phyloP scores from a whole-genome alignment of 768 basidiomycete genomes.

The Macrocybe gigantea region DNA sequence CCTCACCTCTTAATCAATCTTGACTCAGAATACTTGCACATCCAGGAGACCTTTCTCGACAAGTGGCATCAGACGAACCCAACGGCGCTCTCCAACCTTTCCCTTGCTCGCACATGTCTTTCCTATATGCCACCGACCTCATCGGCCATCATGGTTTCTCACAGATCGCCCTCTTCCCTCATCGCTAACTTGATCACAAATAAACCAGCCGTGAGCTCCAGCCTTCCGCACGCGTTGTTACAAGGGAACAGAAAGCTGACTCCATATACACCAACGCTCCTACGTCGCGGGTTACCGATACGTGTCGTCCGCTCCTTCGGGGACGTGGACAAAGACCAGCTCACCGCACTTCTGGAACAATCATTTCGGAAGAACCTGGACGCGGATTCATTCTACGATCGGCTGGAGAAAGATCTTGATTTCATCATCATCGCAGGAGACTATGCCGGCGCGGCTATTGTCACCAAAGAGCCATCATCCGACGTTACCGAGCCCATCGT shows the following conservation, averaged over 20 bases:
- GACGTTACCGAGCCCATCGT: constrained; percentile 49
- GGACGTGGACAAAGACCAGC: constrained; percentile 70
- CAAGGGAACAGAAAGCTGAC: constrained; percentile 84
- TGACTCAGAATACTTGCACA: constrained; percentile 78
- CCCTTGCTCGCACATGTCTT: constrained; percentile 81
- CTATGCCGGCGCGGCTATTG: constrained; percentile 91
- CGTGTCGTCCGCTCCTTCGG: constrained; percentile 65
- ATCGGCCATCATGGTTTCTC: constrained; percentile 95
- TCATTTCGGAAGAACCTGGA: constrained; percentile 78
- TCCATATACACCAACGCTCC: constrained; percentile 85
- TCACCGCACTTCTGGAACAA: constrained; percentile 80
- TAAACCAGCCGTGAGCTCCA: constrained; percentile 93
- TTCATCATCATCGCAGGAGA: constrained; percentile 94
- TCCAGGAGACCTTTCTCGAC: constrained; percentile 76
- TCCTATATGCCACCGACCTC: constrained; percentile 89
- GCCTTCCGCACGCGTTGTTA: constrained; percentile 88
- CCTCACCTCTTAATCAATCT: constrained; percentile 97
- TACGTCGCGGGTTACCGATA: constrained; percentile 85
- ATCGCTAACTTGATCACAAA: constrained; percentile 98
- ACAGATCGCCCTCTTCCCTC: constrained; percentile 90
- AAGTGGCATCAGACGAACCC: constrained; percentile 77
- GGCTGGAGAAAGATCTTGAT: constrained; percentile 75
- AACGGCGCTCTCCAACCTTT: constrained; percentile 79
- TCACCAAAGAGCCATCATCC: constrained; percentile 60
- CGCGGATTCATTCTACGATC: constrained; percentile 66